Evolutionary conservation across 331 rosid genomes (phyloP).

Genomic region (Ulmus americana): DNA sequence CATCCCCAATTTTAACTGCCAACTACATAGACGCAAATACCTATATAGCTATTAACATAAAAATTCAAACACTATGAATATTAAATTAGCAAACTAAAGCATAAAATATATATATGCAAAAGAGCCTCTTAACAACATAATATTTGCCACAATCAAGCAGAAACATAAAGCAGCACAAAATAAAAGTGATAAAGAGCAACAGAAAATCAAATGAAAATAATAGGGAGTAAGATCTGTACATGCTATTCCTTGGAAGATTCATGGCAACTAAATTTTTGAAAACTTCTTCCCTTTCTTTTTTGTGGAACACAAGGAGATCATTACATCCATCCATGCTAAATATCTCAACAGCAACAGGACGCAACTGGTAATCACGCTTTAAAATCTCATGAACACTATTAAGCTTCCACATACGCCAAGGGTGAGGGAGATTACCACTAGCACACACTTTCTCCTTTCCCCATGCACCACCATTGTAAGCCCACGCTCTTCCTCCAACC

Average conservation of each 20-base stretch:
- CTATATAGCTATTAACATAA: neutral
- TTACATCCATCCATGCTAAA: constrained; percentile 99
- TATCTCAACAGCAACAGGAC: constrained; percentile 97
- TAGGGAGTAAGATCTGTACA: constrained; percentile 46
- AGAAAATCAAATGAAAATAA: constrained; percentile 16
- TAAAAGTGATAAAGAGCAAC: constrained; percentile 8
- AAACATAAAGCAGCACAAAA: neutral
- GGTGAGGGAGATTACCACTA: constrained; percentile 82
- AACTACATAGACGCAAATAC: neutral
- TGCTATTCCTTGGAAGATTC: constrained; percentile 98
- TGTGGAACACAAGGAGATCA: constrained; percentile 97
- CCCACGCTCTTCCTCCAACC: constrained; percentile 99
- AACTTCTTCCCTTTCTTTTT: constrained; percentile 95
- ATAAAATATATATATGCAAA: neutral
- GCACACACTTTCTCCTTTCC: constrained; percentile 87
- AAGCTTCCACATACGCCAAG: constrained; percentile 98
- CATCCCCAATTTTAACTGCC: neutral
- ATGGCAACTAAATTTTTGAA: constrained; percentile 82
- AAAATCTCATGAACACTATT: constrained; percentile 95
- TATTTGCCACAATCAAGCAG: neutral
- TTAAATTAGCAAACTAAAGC: neutral
- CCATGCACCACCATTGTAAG: constrained; percentile 99
- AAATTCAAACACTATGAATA: neutral
- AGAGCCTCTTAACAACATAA: neutral
- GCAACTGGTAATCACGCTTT: constrained; percentile 99